phyloP scores from a whole-genome alignment of 495 filamentous ascomycete genomes.

The Opeltia flavorubescens region DNA sequence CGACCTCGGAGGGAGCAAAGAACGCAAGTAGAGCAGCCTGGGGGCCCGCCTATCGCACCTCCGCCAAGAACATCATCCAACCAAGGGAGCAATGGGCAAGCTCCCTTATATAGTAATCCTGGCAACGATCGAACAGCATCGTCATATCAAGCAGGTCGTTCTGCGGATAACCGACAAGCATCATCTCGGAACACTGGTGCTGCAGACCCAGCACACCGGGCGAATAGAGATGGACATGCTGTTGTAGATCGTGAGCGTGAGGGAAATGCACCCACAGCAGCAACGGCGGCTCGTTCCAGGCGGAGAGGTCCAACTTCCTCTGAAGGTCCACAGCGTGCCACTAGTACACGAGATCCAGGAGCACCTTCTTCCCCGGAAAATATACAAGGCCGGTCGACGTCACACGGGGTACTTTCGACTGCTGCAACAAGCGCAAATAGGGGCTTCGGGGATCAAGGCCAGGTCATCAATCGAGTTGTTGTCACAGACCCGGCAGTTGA shows the following conservation, averaged over 20 bases:
- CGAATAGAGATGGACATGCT: neutral
- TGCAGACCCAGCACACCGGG: neutral
- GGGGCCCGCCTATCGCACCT: constrained; percentile 34
- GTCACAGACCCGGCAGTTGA: constrained; percentile 70
- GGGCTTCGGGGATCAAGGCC: constrained; percentile 38
- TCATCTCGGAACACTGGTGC: constrained; percentile 7
- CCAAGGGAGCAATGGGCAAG: constrained; percentile 17
- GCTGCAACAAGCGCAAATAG: constrained; percentile 1
- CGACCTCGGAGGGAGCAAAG: constrained; percentile 20
- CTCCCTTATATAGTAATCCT: constrained; percentile 9
- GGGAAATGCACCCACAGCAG: constrained; percentile 25
- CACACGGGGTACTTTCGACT: constrained; percentile 31
- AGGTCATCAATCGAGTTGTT: constrained; percentile 64
- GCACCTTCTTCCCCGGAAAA: constrained; percentile 19
- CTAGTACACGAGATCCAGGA: constrained; percentile 34
- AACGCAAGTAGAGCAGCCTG: constrained; percentile 16
- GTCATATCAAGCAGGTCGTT: constrained; percentile 4
- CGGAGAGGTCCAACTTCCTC: constrained; percentile 30
- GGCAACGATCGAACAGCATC: constrained; percentile 10
- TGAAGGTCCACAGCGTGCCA: constrained; percentile 30
- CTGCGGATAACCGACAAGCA: constrained; percentile 13
- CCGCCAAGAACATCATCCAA: constrained; percentile 49
- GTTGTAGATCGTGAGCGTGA: constrained; percentile 10
- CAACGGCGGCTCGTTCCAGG: constrained; percentile 33
- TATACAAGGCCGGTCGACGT: constrained; percentile 30